Conservation (phyloP, 306 rosid genomes). For the Boehmeria nivea region DNA sequence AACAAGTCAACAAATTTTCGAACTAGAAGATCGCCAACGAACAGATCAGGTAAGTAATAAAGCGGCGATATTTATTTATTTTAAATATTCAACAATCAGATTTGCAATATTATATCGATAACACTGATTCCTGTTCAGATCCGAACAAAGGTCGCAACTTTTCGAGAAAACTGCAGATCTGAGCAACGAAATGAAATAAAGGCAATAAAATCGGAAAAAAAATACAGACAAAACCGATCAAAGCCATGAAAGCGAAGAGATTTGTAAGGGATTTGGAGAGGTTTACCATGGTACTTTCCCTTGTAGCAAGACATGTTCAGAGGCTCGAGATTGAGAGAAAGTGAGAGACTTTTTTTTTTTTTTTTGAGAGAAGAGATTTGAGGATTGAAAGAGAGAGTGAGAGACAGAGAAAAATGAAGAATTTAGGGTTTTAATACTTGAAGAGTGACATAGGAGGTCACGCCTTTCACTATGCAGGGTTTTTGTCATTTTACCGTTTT, state of each 20-base stretch:
- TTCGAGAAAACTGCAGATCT: slow-evolving; percentile 1
- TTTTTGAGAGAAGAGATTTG: neutral
- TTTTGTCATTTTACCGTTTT: slow-evolving; percentile 3
- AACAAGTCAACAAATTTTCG: too few species aligned
- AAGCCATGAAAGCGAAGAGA: neutral
- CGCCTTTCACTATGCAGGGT: neutral
- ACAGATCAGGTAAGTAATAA: too few species aligned
- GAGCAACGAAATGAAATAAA: neutral
- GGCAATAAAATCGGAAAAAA: neutral
- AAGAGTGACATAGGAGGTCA: neutral
- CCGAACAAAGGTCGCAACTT: neutral
- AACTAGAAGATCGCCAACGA: too few species aligned
- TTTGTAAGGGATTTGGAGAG: neutral
- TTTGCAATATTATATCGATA: neutral
- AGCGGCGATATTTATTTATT: too few species aligned
- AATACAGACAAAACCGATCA: neutral
- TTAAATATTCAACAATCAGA: too few species aligned
- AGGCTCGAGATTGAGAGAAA: neutral
- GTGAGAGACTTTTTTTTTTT: too few species aligned
- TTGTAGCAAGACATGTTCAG: slow-evolving; percentile 53
- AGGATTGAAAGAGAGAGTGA: neutral
- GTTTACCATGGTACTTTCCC: slow-evolving; percentile 65
- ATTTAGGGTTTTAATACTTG: slow-evolving; percentile 17
- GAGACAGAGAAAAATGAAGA: neutral
- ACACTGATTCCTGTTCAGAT: neutral